phyloP scores from a whole-genome alignment of 75 land plant species.

The Isoetes taiwanensis region DNA sequence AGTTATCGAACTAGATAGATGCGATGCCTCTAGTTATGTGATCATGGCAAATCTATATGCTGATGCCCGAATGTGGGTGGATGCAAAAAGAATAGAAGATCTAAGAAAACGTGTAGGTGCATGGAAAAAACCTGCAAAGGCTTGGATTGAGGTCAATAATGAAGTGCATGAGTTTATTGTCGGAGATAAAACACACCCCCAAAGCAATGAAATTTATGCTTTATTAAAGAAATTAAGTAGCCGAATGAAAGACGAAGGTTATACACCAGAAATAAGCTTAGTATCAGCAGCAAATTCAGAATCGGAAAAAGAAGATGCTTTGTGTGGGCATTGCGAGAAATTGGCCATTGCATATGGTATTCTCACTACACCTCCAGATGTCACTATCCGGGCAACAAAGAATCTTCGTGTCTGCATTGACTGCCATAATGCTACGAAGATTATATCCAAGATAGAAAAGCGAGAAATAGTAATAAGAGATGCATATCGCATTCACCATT shows the following conservation, averaged over 20 bases:
- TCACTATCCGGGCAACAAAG: not conserved
- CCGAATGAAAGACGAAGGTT: slow-evolving; percentile 42
- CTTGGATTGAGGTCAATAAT: slow-evolving; percentile 37
- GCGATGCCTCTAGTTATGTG: not conserved
- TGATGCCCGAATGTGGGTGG: not conserved
- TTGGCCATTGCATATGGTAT: not conserved
- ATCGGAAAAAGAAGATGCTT: not conserved
- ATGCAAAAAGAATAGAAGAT: not conserved
- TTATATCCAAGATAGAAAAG: not conserved
- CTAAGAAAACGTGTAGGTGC: slow-evolving; percentile 1
- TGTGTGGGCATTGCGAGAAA: not conserved
- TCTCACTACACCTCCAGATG: not conserved
- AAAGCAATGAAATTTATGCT: slow-evolving; percentile 21
- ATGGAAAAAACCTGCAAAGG: slow-evolving; percentile 34
- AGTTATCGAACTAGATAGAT: not conserved
- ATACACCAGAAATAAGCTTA: slow-evolving; percentile 35
- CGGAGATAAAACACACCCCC: slow-evolving; percentile 34
- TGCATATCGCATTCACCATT: not conserved
- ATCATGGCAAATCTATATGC: not conserved
- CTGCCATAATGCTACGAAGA: not conserved
- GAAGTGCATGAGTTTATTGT: slow-evolving; percentile 34
- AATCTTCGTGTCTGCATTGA: not conserved
- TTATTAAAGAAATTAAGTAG: slow-evolving; percentile 18
- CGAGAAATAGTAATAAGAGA: not conserved
- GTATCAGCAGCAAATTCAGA: no score